phyloP scores from a whole-genome alignment of 352 stramenopile species.

The Globisporangium okanoganense region DNA sequence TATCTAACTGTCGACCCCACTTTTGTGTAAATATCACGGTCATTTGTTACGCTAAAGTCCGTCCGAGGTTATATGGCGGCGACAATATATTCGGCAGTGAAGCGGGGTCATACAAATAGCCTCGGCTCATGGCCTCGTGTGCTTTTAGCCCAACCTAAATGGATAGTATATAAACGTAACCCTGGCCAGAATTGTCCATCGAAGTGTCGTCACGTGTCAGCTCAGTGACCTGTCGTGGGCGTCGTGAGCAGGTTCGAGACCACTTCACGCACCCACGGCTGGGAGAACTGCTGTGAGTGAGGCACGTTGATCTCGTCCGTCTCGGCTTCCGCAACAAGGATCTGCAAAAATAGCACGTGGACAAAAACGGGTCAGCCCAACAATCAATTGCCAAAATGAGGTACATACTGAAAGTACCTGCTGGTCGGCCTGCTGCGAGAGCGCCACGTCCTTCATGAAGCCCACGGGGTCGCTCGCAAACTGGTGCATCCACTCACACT shows the following conservation, averaged over 20 bases:
- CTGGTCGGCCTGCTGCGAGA: slow-evolving; percentile 58
- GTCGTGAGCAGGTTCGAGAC: slow-evolving; percentile 32
- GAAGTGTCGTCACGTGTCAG: not conserved
- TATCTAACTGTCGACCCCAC: too few species aligned
- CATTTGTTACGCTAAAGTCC: too few species aligned
- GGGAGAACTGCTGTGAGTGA: slow-evolving; percentile 54
- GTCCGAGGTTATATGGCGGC: too few species aligned
- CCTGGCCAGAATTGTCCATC: too few species aligned
- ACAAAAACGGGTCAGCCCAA: not conserved
- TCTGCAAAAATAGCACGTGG: slow-evolving; percentile 15
- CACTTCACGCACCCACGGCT: slow-evolving; percentile 67
- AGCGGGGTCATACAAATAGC: too few species aligned
- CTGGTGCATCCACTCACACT: slow-evolving; percentile 69
- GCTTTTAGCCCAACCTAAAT: too few species aligned
- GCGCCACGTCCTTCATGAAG: slow-evolving; percentile 55
- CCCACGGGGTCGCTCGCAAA: slow-evolving; percentile 61
- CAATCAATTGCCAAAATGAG: not conserved
- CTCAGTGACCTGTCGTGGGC: slow-evolving; percentile 13
- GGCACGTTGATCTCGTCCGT: slow-evolving; percentile 60
- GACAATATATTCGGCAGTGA: too few species aligned
- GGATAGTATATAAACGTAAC: too few species aligned
- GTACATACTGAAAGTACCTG: slow-evolving; percentile 27
- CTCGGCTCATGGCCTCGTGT: too few species aligned
- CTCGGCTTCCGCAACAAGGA: slow-evolving; percentile 54
- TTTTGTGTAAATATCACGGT: too few species aligned